Conservation (phyloP, 1,139 yeast species). For the Candida glucosophila region DNA sequence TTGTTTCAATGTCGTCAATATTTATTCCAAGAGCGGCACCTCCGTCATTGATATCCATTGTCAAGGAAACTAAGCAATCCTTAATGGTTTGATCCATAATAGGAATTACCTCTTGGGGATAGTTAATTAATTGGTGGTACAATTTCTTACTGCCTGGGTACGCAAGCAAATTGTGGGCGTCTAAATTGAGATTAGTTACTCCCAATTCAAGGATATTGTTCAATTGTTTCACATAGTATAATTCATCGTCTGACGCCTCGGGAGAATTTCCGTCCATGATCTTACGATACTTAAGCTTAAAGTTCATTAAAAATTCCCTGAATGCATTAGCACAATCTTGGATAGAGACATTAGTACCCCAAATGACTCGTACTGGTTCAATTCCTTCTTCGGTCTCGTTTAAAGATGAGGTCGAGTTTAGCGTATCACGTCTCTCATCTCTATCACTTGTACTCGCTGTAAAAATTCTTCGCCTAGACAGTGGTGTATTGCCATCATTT, state of each 20-base stretch:
- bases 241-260: conserved; percentile 57
- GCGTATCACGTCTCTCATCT: conserved; percentile 67
- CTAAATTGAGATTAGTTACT: conserved; percentile 74
- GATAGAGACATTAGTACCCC: conserved; percentile 98
- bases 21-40: conserved; percentile 16
- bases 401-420: conserved; percentile 18
- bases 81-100: conserved; percentile 95
- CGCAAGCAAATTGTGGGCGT: conserved; percentile 70
- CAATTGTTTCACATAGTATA: conserved; percentile 66
- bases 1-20: conserved; percentile 68
- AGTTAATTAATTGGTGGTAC: conserved; percentile 77
- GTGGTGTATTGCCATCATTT: conserved; percentile 35
- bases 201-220: conserved; percentile 73
- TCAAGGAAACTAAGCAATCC: conserved; percentile 78
- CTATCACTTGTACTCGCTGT: conserved; percentile 14
- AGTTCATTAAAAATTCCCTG: conserved; percentile 75
- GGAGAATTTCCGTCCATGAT: conserved; percentile 29
- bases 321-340: conserved; percentile 76
- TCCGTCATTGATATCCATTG: conserved; percentile 44
- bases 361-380: conserved; percentile 82
- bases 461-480: conserved; percentile 30
- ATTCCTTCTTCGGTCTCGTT: conserved; percentile 34
- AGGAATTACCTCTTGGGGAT: conserved; percentile 95
- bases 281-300: conserved; percentile 70
- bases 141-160: conserved; percentile 71